Base-by-base conservation (phyloP, 495 filamentous ascomycete genomes). In the Lepidopterella palustris region DNA sequence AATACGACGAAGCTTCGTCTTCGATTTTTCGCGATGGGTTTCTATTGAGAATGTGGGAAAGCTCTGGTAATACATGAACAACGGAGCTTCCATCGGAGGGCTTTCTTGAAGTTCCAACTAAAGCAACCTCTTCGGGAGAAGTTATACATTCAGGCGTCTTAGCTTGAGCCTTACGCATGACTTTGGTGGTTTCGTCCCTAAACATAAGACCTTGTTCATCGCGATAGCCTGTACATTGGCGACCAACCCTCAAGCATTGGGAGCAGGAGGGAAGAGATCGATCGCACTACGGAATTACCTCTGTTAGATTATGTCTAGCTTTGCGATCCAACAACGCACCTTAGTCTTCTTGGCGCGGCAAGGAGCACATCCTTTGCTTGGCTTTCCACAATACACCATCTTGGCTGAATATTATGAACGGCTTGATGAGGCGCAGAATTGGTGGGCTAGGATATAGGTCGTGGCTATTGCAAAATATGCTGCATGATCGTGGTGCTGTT, bases 351-450 rank as follows among this genome's bases (percentile, higher is more conserved):
- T 45, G 15, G 39, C 4, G 11, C 54, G 32, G 29, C 54, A 57
- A 6, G 32, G 20, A 0, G 31, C 32, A 47, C 54, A 57, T 3
- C 35, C 54, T 15, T 57, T 57, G 54, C 54, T 57, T 11, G 54
- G 54, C 39, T 24, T 57, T 15, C 54, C 54, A 57, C 54, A 48
- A 26, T 57, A 57, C 9, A 45, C 40, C 54, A 57, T 57, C 24
- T 25, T 13, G 13, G 10, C 3, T 42, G 35, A n/a, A 42, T 42
- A 4, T 13, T 10, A 3, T 3, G 18, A 15, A 42, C 10, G 35
- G 35, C 35, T 42, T 42, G 35, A 10, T 42, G 13, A 42, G 35
- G 35, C 18, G 35, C 18, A n/a, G n/a, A n/a, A n/a, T n/a, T n/a
- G n/a, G n/a, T n/a, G n/a, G n/a, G n/a, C n/a, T n/a, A n/a, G n/a